These are phyloP conservation scores for Mesostigma viride DNA, from an alignment of 139 green algal genomes.

Conservation along the genomic window DNA sequence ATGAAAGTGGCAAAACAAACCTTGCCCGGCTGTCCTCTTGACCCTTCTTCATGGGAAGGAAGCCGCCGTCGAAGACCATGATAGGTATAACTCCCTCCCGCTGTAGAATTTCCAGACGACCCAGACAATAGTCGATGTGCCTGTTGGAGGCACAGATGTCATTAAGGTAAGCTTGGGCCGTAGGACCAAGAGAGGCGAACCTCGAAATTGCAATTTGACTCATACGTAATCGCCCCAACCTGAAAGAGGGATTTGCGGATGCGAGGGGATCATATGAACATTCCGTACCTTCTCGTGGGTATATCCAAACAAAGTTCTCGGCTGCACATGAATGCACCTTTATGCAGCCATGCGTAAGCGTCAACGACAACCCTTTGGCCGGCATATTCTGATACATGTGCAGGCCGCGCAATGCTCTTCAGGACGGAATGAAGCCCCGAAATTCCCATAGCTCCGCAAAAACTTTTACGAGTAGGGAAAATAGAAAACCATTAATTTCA, in stretches of 20 bases:
- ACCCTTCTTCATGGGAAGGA: slow-evolving; percentile 72
- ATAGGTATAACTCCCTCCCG: slow-evolving; percentile 60
- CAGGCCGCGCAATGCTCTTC: slow-evolving; percentile 13
- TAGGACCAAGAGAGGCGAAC: neutral
- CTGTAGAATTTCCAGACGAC: slow-evolving; percentile 59
- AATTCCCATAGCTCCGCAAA: slow-evolving; percentile 25
- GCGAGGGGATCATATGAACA: neutral
- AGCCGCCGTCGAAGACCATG: slow-evolving; percentile 87
- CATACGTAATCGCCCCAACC: neutral
- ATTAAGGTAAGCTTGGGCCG: neutral
- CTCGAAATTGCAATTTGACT: neutral
- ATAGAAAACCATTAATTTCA: no score
- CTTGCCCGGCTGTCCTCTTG: slow-evolving; percentile 65
- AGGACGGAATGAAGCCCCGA: slow-evolving; percentile 16
- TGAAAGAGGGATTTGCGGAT: neutral
- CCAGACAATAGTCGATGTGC: slow-evolving; percentile 79
- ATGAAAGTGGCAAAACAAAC: slow-evolving; percentile 24
- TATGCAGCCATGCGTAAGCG: slow-evolving; percentile 88
- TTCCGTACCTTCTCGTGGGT: slow-evolving; percentile 53
- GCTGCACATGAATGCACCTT: slow-evolving; percentile 72
- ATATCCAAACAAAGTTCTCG: slow-evolving; percentile 68
- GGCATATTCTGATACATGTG: slow-evolving; percentile 41
- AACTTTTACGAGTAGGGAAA: no score
- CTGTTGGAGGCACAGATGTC: slow-evolving; percentile 27
- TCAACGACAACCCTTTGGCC: slow-evolving; percentile 79